Base-by-base conservation (phyloP, 179 eudicot genomes). In the Actinidia chinensis region DNA sequence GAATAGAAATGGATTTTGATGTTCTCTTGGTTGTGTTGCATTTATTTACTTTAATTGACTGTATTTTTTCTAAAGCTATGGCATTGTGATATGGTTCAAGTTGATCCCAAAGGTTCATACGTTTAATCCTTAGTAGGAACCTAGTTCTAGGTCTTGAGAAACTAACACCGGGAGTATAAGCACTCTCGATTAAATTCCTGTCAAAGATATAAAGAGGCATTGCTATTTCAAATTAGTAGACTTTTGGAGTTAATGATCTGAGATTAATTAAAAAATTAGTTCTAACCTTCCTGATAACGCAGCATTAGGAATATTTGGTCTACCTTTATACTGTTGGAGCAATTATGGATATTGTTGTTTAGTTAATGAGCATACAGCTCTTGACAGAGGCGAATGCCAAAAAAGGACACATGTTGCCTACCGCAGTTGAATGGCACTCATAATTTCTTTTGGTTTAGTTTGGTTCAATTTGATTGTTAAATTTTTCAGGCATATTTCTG, bases 291-390 rank as follows among this genome's bases (percentile, higher is more conserved):
- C 17, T 71, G 61, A 51, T 71, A 50, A 71, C 4, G 6, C 15
- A 23, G 17, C 74, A 25, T 50, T 18, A 3, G 59, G 44, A n/a
- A 47, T 51, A 20, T 51, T 71, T 71, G 22, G 8, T 25, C 20
- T 18, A 28, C 22, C 28, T 25, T 8, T 51, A 20, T 55, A 71
- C 9, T 71, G 75, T 51, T 51, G 23, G 75, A 23, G 75, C 75
- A 28, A 51, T 55, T 28, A 17, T 40, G 75, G 44, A 14, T 50
- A 23, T 25, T 23, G 36, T 12, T 20, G 25, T 8, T 52, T 70
- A 56, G n/a, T 56, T 56, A 56, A 13, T 56, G 33, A 28, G 33
- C 33, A 28, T 0, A 28, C 33, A 28, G 33, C 33, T 28, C 33
- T 28, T 28, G 33, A 28, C 33, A 28, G 33, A 28, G 33, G 33